phyloP scores from a whole-genome alignment of 1,139 yeast genomes.

The Barnettozyma hawaiiensis region DNA sequence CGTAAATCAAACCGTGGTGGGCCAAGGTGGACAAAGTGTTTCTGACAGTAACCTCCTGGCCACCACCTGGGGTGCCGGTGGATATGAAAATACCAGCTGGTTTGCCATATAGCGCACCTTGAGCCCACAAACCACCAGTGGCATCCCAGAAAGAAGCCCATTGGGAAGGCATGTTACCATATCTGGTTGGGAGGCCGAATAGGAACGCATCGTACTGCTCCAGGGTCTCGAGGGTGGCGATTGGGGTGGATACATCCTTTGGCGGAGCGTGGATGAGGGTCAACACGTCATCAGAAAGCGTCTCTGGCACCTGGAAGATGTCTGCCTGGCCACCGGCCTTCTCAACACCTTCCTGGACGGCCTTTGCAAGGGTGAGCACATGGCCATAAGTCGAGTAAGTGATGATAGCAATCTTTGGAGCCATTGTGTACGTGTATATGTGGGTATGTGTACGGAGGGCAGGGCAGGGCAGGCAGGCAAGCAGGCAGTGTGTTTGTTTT shows the following conservation, averaged over 20 bases:
- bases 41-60: slow-evolving; percentile 67
- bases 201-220: slow-evolving; percentile 65
- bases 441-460: too few species aligned
- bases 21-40: slow-evolving; percentile 62
- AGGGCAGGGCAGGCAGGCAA: too few species aligned
- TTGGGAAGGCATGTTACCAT: slow-evolving; percentile 78
- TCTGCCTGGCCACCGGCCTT: slow-evolving; percentile 70
- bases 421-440: slow-evolving; percentile 10
- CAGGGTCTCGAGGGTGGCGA: slow-evolving; percentile 58
- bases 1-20: slow-evolving; percentile 76
- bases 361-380: slow-evolving; percentile 60
- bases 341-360: slow-evolving; percentile 65
- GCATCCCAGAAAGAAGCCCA: slow-evolving; percentile 77
- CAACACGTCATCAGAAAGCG: slow-evolving; percentile 61
- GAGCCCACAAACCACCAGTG: slow-evolving; percentile 80
- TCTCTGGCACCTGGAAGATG: slow-evolving; percentile 76
- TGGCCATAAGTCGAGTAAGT: slow-evolving; percentile 84
- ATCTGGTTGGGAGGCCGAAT: slow-evolving; percentile 82
- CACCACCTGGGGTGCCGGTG: slow-evolving; percentile 83
- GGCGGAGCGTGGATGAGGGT: slow-evolving; percentile 59
- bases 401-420: slow-evolving; percentile 44
- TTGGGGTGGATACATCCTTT: slow-evolving; percentile 56
- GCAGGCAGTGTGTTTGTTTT: too few species aligned
- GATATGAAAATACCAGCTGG: slow-evolving; percentile 71
- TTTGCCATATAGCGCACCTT: slow-evolving; percentile 70